Evolutionary conservation across 2,329 filamentous ascomycete genomes (phyloP).

Genomic region (Ophioceras dolichostomum): DNA sequence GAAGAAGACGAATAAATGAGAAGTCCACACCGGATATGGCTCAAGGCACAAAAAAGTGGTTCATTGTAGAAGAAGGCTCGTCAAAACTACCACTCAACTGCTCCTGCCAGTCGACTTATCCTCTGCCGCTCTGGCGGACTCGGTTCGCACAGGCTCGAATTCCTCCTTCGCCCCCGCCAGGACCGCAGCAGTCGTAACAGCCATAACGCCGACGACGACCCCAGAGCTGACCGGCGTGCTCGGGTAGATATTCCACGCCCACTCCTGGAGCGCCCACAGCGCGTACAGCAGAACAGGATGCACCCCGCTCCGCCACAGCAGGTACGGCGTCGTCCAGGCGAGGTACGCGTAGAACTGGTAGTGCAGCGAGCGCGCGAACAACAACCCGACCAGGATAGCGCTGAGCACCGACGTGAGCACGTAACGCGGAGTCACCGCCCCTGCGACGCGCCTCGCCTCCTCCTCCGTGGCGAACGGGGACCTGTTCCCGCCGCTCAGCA

Average conservation of each 20-base stretch:
- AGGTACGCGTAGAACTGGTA: constrained; percentile 95
- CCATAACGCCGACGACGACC: constrained; percentile 59
- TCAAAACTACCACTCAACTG: constrained; percentile 8
- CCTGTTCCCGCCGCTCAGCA: constrained; percentile 17
- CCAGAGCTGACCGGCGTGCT: constrained; percentile 47
- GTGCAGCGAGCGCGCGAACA: constrained; percentile 80
- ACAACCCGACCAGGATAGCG: constrained; percentile 65
- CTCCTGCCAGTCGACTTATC: too few species aligned
- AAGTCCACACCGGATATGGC: too few species aligned
- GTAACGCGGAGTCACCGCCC: constrained; percentile 55
- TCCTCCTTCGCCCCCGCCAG: constrained; percentile 44
- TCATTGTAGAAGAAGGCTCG: background rate
- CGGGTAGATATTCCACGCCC: constrained; percentile 92
- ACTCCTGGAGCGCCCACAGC: constrained; percentile 72
- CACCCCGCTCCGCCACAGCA: constrained; percentile 68
- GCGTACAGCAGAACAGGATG: constrained; percentile 54
- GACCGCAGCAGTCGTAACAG: constrained; percentile 49
- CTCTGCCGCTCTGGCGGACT: too few species aligned
- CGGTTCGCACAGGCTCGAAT: constrained; percentile 14
- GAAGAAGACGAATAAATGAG: constrained; percentile 46
- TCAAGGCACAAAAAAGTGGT: background rate
- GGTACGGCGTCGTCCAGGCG: constrained; percentile 76
- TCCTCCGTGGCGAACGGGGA: constrained; percentile 36
- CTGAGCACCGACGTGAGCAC: constrained; percentile 66
- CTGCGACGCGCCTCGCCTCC: constrained; percentile 43